Evolutionary conservation across 768 basidiomycete species (phyloP).

Genomic region (Coprinopsis sp.): DNA sequence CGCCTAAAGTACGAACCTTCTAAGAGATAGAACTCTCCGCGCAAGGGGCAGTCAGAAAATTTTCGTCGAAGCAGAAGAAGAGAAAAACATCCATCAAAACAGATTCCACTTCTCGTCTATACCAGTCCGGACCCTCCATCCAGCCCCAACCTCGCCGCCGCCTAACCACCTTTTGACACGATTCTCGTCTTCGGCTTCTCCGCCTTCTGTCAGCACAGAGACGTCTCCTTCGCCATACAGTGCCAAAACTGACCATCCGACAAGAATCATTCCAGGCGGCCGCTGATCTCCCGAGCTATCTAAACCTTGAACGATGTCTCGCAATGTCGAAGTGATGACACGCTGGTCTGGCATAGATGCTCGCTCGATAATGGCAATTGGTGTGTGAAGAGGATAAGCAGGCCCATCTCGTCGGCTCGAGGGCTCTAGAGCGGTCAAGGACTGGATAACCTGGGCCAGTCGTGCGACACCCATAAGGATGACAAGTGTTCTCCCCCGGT

Average conservation of each 20-base stretch:
- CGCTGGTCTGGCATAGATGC: slow-evolving; percentile 94
- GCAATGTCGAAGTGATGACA: slow-evolving; percentile 72
- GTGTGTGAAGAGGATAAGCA: slow-evolving; percentile 69
- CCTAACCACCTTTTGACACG: slow-evolving; percentile 60
- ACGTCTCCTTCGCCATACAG: slow-evolving; percentile 71
- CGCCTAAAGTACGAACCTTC: too few relatives aligned
- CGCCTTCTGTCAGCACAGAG: slow-evolving; percentile 60
- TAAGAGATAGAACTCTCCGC: too few relatives aligned
- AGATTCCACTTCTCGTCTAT: slow-evolving; percentile 40
- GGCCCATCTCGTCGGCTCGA: slow-evolving; percentile 29
- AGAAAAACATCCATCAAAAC: slow-evolving; percentile 8
- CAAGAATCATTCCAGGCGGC: slow-evolving; percentile 93
- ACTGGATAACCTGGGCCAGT: slow-evolving; percentile 62
- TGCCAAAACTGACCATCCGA: slow-evolving; percentile 88
- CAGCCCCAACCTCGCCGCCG: slow-evolving; percentile 33
- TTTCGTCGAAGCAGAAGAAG: neutral
- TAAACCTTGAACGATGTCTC: slow-evolving; percentile 64
- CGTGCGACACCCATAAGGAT: slow-evolving; percentile 96
- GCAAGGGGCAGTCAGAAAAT: neutral
- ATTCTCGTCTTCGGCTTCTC: slow-evolving; percentile 33
- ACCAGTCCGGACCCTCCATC: slow-evolving; percentile 67
- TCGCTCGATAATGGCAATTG: slow-evolving; percentile 92
- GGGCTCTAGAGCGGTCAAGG: slow-evolving; percentile 34
- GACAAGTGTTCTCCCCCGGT: slow-evolving; percentile 73
- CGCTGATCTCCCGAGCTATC: slow-evolving; percentile 78